These are phyloP conservation scores for Ceratonia siliqua DNA, from an alignment of 306 rosid species.

Conservation along the genomic window DNA sequence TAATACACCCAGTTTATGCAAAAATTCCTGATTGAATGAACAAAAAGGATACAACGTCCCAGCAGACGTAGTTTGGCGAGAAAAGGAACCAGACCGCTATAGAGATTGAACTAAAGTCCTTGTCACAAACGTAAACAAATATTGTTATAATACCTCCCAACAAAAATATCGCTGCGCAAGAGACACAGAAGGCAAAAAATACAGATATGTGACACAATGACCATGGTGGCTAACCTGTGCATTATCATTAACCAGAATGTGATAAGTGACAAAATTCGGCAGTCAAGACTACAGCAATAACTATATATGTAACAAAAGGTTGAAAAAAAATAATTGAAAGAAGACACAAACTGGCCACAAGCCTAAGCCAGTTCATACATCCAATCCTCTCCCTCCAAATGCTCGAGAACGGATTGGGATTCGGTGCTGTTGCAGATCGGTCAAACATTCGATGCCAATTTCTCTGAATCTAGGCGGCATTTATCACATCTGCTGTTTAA, in stretches of 20 bases:
- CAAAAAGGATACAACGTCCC: no score
- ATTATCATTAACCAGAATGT: constrained; percentile 76
- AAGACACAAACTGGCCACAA: constrained; percentile 58
- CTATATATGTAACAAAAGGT: constrained; percentile 74
- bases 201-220: constrained; percentile 27
- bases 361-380: constrained; percentile 64
- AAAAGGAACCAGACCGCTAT: no score
- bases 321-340: constrained; percentile 47
- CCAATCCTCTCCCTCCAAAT: constrained; percentile 63
- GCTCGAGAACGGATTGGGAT: constrained; percentile 53
- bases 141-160: neutral
- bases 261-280: constrained; percentile 63
- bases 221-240: constrained; percentile 64
- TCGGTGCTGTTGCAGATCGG: constrained; percentile 51
- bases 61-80: no score
- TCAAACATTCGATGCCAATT: constrained; percentile 52
- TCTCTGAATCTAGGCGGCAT: constrained; percentile 60
- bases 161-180: no score
- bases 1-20: no score
- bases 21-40: no score
- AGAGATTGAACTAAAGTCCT: neutral
- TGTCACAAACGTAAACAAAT: neutral
- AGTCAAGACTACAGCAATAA: constrained; percentile 71
- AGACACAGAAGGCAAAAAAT: neutral
- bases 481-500: constrained; percentile 55